Evolutionary conservation across 805 yeast species (phyloP).

Genomic region (Wickerhamiella sergipiensis): DNA sequence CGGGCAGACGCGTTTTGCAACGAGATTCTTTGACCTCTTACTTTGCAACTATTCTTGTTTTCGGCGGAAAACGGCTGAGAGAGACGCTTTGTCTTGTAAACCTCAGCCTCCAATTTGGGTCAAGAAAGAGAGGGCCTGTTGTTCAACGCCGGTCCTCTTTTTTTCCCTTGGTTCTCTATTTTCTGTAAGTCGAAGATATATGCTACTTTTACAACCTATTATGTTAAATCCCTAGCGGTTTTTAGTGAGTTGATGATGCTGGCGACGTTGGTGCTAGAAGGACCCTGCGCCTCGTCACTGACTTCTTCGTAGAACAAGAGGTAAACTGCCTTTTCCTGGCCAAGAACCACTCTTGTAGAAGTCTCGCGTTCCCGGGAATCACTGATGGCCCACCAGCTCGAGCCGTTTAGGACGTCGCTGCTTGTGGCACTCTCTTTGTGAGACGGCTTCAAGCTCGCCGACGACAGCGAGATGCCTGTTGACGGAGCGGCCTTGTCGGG

Average conservation of each 20-base stretch:
- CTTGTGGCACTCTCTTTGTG: neutral
- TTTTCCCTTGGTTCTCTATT: too few species aligned
- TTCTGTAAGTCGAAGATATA: neutral
- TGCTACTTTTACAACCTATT: neutral
- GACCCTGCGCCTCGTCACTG: neutral
- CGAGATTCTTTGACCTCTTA: neutral
- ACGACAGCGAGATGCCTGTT: neutral
- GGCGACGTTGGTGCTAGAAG: neutral
- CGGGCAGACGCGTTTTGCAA: too few species aligned
- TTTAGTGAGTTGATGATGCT: neutral
- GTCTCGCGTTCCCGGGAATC: conserved; percentile 61
- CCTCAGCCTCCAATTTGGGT: too few species aligned
- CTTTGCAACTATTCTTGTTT: neutral
- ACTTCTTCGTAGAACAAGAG: conserved; percentile 65
- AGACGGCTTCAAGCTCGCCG: neutral
- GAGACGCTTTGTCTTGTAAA: neutral
- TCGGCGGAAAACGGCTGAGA: neutral
- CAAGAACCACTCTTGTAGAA: conserved; percentile 40
- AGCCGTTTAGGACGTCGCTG: neutral
- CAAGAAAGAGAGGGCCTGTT: too few species aligned
- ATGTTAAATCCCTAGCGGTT: neutral
- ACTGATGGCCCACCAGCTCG: conserved; percentile 64
- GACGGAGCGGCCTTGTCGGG: neutral
- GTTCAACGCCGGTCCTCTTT: too few species aligned
- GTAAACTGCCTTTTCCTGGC: conserved; percentile 66